A percentile compares a stretch with the other conserved stretches of the same genome.
phyloP scores from a whole-genome alignment of 306 rosid species.

The Malus asiatica region DNA sequence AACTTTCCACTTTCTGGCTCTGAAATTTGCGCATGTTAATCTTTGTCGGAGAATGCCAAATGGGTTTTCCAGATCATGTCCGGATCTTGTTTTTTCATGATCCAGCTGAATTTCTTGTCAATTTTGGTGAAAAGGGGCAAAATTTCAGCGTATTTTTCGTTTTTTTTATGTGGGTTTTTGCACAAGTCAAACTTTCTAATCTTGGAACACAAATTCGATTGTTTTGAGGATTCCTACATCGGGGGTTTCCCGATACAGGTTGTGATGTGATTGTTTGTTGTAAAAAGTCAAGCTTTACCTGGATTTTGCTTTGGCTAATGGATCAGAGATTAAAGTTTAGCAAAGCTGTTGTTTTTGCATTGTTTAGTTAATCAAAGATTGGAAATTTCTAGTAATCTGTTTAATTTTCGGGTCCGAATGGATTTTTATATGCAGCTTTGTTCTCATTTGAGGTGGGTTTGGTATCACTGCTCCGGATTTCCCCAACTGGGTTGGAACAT shows the following conservation, averaged over 20 bases:
- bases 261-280: not conserved
- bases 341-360: constrained; percentile 4
- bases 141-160: constrained; percentile 11
- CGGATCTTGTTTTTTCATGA: constrained; percentile 62
- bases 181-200: constrained; percentile 43
- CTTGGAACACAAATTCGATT: constrained; percentile 8
- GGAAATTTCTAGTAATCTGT: not conserved
- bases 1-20: constrained; percentile 11
- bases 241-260: constrained; percentile 21
- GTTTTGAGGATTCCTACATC: constrained; percentile 1
- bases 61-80: constrained; percentile 58
- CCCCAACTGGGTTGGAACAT: constrained; percentile 23
- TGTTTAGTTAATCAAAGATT: constrained; percentile 11
- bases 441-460: constrained; percentile 17
- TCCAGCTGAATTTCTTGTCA: constrained; percentile 31
- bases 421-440: constrained; percentile 27
- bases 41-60: constrained; percentile 24
- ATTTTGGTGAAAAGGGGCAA: constrained; percentile 31
- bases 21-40: constrained; percentile 27
- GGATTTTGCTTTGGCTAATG: not conserved
- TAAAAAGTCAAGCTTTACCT: constrained; percentile 1
- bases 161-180: constrained; percentile 22
- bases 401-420: constrained; percentile 24
- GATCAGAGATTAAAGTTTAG: constrained; percentile 1
- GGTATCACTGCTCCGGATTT: constrained; percentile 23